These are phyloP conservation scores for Danielia reshetovae DNA, from an alignment of 805 yeast species.

Conservation along the genomic window DNA sequence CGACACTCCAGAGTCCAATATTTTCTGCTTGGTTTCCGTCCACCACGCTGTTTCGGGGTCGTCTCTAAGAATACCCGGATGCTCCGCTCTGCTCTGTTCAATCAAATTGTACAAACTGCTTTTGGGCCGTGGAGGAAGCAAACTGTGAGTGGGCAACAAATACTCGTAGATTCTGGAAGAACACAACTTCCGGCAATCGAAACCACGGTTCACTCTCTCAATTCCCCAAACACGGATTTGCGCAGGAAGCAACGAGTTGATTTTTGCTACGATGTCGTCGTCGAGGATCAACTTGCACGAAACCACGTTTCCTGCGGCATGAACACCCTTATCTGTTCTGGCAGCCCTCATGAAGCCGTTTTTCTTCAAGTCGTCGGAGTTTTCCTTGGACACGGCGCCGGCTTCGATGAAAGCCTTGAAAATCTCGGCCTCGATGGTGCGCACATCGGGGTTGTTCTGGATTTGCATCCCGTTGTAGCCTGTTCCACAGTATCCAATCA, in stretches of 20 bases:
- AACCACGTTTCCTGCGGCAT: slow-evolving; percentile 92
- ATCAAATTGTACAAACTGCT: slow-evolving; percentile 62
- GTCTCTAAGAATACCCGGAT: slow-evolving; percentile 56
- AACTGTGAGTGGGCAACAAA: slow-evolving; percentile 84
- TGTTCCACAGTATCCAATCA: slow-evolving; percentile 93
- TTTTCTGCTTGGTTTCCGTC: slow-evolving; percentile 36
- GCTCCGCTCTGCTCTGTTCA: slow-evolving; percentile 44
- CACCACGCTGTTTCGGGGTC: slow-evolving; percentile 71
- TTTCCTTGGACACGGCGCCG: slow-evolving; percentile 84
- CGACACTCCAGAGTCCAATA: slow-evolving; percentile 17
- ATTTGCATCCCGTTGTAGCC: slow-evolving; percentile 97
- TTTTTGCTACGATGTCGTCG: slow-evolving; percentile 63
- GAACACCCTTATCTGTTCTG: slow-evolving; percentile 93
- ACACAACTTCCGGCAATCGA: slow-evolving; percentile 94
- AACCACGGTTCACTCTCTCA: slow-evolving; percentile 81
- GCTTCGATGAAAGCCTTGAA: slow-evolving; percentile 80
- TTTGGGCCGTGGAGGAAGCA: slow-evolving; percentile 85
- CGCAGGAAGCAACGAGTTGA: slow-evolving; percentile 74
- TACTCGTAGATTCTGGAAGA: slow-evolving; percentile 95
- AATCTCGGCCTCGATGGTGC: slow-evolving; percentile 87
- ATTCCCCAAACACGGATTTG: slow-evolving; percentile 93
- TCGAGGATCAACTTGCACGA: slow-evolving; percentile 81
- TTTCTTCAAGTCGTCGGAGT: slow-evolving; percentile 84
- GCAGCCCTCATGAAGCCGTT: slow-evolving; percentile 85
- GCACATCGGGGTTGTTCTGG: slow-evolving; percentile 69